phyloP scores from a whole-genome alignment of 768 basidiomycete genomes.

The Pulveroboletus frians region DNA sequence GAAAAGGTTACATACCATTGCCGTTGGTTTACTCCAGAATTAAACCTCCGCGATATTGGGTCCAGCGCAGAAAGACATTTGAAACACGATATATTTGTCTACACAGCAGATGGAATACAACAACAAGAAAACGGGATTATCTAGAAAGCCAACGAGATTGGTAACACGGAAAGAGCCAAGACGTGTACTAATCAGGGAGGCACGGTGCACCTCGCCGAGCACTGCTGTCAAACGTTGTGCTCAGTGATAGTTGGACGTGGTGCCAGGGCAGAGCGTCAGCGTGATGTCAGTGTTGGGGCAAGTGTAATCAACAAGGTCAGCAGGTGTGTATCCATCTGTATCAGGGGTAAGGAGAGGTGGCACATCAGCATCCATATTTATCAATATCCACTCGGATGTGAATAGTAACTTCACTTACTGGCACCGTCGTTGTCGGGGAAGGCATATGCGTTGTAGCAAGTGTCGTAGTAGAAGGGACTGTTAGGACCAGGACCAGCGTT shows the following conservation, averaged over 20 bases:
- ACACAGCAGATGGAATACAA: background rate
- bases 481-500: constrained; percentile 29
- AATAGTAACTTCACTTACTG: constrained; percentile 8
- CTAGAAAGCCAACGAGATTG: background rate
- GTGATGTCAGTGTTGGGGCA: constrained; percentile 26
- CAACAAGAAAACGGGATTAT: background rate
- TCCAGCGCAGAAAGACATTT: too few species aligned
- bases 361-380: background rate
- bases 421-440: constrained; percentile 32
- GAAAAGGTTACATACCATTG: too few species aligned
- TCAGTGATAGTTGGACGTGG: constrained; percentile 15
- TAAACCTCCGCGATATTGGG: too few species aligned
- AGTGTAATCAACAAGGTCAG: constrained; percentile 28
- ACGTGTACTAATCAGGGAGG: background rate
- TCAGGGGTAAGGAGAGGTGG: too few species aligned
- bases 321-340: constrained; percentile 24
- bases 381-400: background rate
- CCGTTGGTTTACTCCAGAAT: too few species aligned
- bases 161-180: background rate
- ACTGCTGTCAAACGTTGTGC: background rate
- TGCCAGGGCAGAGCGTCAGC: constrained; percentile 27
- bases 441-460: constrained; percentile 29
- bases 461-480: constrained; percentile 26
- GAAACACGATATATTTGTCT: too few species aligned
- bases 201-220: too few species aligned